Conservation (phyloP, 2,329 filamentous ascomycete genomes). For the Phialophora macrospora region DNA sequence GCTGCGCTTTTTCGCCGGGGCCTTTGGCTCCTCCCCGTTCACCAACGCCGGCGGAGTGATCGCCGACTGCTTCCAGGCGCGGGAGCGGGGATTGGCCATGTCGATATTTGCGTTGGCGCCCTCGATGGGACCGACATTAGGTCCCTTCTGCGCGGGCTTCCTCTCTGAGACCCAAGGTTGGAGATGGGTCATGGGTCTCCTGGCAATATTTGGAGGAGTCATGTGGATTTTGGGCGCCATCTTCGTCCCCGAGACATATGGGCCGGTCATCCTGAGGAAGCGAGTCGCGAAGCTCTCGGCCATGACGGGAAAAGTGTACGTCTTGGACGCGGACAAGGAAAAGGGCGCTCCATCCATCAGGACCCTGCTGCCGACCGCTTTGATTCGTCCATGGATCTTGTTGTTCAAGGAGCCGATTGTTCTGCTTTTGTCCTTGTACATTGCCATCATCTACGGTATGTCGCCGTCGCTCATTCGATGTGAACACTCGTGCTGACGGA, state of each 20-base stretch:
- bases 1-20: constrained; percentile 69
- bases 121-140: constrained; percentile 68
- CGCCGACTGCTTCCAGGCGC: constrained; percentile 63
- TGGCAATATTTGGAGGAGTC: constrained; percentile 66
- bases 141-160: constrained; percentile 71
- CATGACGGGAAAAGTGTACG: constrained; percentile 61
- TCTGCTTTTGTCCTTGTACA: constrained; percentile 63
- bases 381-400: constrained; percentile 71
- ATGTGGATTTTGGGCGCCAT: constrained; percentile 62
- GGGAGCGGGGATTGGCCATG: constrained; percentile 62
- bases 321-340: constrained; percentile 57
- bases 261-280: constrained; percentile 60
- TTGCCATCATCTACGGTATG: constrained; percentile 58
- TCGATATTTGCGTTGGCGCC: constrained; percentile 69
- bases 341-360: constrained; percentile 51
- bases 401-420: constrained; percentile 74
- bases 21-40: constrained; percentile 66
- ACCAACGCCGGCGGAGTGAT: constrained; percentile 66
- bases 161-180: constrained; percentile 67
- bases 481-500: constrained; percentile 66
- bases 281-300: constrained; percentile 59
- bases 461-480: constrained; percentile 53
- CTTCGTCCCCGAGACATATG: constrained; percentile 65
- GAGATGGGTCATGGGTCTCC: constrained; percentile 70
- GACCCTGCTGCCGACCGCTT: constrained; percentile 60